Conservation (phyloP, 768 basidiomycete species). For the Mrakia hoshinonis region DNA sequence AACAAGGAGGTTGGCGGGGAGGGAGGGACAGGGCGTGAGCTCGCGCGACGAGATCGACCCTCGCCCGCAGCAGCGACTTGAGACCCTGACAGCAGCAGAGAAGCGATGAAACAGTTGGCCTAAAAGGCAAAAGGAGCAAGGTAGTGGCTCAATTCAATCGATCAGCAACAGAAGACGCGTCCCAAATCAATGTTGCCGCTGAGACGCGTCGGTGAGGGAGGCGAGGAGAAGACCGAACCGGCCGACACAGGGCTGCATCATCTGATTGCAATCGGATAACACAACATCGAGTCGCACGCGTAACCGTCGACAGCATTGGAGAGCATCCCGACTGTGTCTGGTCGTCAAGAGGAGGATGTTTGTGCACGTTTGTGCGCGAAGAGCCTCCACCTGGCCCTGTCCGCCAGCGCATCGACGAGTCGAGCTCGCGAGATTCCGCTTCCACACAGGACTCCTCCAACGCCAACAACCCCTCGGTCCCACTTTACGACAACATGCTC, state of each 20-base stretch:
- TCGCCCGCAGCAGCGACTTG: too few species aligned
- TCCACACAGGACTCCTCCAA: background rate
- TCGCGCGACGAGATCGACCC: background rate
- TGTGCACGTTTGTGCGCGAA: too few species aligned
- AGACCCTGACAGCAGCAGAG: too few species aligned
- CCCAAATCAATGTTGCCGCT: background rate
- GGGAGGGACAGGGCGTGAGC: background rate
- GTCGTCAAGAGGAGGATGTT: background rate
- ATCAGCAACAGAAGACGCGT: too few species aligned
- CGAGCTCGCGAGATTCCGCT: background rate
- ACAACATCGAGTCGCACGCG: too few species aligned
- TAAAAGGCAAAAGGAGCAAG: too few species aligned
- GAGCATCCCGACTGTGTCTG: too few species aligned
- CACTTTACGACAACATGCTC: background rate
- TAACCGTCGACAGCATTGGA: too few species aligned
- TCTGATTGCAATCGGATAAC: background rate
- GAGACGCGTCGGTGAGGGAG: background rate
- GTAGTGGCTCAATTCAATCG: too few species aligned
- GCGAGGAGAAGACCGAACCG: conserved; percentile 1
- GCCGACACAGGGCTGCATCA: background rate
- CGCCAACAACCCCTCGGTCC: background rate
- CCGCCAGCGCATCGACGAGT: background rate
- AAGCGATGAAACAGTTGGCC: too few species aligned
- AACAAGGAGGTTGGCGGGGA: background rate
- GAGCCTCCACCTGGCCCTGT: background rate